Evolutionary conservation across 2,329 filamentous ascomycete species (phyloP).

Genomic region (Bipolaris oryzae): DNA sequence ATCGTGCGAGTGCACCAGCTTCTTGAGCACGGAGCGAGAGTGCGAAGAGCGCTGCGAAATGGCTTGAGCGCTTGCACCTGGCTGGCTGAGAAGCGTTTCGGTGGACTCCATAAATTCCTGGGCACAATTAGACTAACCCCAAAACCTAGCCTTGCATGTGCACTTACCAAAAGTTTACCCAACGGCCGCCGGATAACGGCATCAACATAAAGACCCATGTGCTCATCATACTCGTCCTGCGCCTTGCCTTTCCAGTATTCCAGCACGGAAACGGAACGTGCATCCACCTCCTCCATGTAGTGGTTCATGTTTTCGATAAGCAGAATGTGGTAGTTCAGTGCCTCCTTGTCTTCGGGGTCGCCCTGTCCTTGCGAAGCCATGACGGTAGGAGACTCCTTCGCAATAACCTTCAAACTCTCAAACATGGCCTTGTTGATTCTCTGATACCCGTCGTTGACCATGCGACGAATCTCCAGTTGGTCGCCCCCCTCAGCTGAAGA

Average conservation of each 20-base stretch:
- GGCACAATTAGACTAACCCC: constrained; percentile 13
- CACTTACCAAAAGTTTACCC: constrained; percentile 74
- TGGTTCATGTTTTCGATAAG: constrained; percentile 99
- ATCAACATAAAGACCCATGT: constrained; percentile 84
- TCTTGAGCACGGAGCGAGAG: constrained; percentile 82
- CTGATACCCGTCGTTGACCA: constrained; percentile 85
- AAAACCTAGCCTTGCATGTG: neutral
- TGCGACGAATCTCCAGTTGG: constrained; percentile 70
- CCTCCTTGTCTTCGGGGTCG: constrained; percentile 90
- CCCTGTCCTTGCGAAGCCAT: constrained; percentile 59
- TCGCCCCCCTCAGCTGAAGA: constrained; percentile 59
- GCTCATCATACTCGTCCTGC: constrained; percentile 77
- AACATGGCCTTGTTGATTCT: constrained; percentile 95
- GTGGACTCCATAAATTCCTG: constrained; percentile 87
- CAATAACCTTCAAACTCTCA: constrained; percentile 94
- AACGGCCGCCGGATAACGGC: constrained; percentile 88
- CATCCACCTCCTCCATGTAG: constrained; percentile 88
- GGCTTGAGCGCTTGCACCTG: constrained; percentile 54
- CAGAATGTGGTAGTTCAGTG: constrained; percentile 94
- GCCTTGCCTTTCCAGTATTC: constrained; percentile 84
- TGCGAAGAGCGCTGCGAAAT: constrained; percentile 84
- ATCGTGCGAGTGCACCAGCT: constrained; percentile 80
- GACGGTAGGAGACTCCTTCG: constrained; percentile 66
- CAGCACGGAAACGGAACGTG: constrained; percentile 74
- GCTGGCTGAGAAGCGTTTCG: constrained; percentile 70